Conservation (phyloP, 2,329 filamentous ascomycete genomes). For the Conoideocrella luteorostrata region DNA sequence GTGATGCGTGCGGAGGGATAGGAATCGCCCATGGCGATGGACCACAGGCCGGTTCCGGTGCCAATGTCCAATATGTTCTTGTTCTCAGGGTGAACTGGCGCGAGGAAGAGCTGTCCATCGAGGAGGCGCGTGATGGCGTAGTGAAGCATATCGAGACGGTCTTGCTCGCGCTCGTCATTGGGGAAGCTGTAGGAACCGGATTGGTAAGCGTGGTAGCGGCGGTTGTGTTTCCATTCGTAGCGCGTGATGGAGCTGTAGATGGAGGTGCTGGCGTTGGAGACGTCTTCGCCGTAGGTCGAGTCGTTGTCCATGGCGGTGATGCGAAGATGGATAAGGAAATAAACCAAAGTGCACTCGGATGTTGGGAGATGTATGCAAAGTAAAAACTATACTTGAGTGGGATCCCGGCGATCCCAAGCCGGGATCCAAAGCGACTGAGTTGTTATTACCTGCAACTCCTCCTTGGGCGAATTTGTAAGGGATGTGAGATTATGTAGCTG, state of each 20-base stretch:
- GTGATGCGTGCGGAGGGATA: constrained; percentile 29
- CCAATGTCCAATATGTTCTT: constrained; percentile 38
- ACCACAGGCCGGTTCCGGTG: constrained; percentile 42
- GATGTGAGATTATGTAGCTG: no score
- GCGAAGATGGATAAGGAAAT: background rate
- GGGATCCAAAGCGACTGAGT: no score
- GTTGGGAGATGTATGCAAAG: no score
- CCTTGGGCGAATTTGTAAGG: no score
- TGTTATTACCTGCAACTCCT: no score
- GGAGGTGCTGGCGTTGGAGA: constrained; percentile 15
- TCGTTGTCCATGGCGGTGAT: constrained; percentile 10
- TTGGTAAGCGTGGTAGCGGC: constrained; percentile 34
- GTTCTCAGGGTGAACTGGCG: constrained; percentile 29
- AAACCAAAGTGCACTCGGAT: background rate
- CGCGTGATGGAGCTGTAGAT: constrained; percentile 27
- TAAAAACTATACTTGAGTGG: background rate
- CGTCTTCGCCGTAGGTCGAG: constrained; percentile 11
- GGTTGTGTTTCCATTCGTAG: constrained; percentile 33
- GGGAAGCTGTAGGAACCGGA: constrained; percentile 30
- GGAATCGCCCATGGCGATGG: constrained; percentile 35
- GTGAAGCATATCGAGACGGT: constrained; percentile 33
- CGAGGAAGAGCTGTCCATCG: constrained; percentile 27
- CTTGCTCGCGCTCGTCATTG: constrained; percentile 32
- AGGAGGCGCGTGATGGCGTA: constrained; percentile 26
- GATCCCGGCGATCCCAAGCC: no score